A percentile compares a stretch with the other conserved stretches of the same genome.
These are phyloP conservation scores for Xerocomellus chrysenteron DNA, from an alignment of 768 basidiomycete species.

Conservation along the genomic window DNA sequence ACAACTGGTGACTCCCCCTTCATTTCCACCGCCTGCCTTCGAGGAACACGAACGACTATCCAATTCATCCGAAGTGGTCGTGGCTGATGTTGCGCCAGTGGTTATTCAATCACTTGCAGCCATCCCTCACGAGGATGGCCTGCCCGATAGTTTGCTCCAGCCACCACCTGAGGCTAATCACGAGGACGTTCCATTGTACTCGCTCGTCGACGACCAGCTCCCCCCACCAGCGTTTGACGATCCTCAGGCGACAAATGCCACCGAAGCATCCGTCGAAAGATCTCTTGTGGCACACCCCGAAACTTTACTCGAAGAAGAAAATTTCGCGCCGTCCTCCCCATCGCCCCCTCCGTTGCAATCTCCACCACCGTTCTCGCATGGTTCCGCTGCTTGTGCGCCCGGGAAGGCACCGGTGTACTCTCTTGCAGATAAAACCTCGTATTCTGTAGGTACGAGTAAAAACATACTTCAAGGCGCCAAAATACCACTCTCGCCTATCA, in stretches of 20 bases:
- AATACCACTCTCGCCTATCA: background rate
- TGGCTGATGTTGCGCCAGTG: background rate
- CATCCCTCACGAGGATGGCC: background rate
- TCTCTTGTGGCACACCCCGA: background rate
- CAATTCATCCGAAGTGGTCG: background rate
- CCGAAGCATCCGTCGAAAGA: background rate
- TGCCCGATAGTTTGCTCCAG: background rate
- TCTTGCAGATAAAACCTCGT: background rate
- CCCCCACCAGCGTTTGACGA: conserved; percentile 29
- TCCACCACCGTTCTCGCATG: background rate
- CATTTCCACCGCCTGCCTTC: conserved; percentile 5
- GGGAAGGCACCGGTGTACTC: background rate
- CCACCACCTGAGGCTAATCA: conserved; percentile 2
- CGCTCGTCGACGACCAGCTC: conserved; percentile 22
- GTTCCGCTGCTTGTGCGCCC: background rate
- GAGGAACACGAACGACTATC: background rate
- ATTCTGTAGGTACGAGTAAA: background rate
- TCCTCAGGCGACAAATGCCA: background rate
- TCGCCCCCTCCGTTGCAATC: background rate
- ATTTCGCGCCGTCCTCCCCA: background rate
- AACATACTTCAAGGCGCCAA: background rate
- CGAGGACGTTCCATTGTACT: conserved; percentile 24
- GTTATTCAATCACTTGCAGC: background rate
- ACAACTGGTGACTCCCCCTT: background rate
- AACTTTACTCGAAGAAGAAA: background rate